Evolutionary conservation across 2,329 filamentous ascomycete species (phyloP), one percentile per base, ranked within the genome.

Genomic region (Biscogniauxia mediterranea): DNA sequence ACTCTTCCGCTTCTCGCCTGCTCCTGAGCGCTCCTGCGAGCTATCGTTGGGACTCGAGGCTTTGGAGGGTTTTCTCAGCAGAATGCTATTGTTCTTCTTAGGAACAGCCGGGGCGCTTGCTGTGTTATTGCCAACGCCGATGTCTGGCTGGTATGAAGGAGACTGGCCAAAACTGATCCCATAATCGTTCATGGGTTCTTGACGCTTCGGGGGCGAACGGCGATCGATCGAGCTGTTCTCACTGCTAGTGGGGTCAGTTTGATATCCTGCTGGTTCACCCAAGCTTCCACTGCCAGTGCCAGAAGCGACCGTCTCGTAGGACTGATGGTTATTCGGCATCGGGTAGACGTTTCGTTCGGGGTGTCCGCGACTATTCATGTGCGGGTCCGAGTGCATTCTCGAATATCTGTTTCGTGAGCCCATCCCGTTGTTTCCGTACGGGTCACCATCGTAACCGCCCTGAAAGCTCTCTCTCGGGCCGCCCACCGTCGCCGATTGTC

Each of bases 141-240:
- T 75, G 28, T 73, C 73, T 6, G 79, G 68, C 63, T 81, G 80
- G 64, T 80, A 79, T 15, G 76, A 64, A 13, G 78, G 69, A 28
- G 76, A 68, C 61, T 81, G 80, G 54, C 73, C 78, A 69, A 85
- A 83, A 52, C 78, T 80, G 65, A 88, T 88, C 56, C 89, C 89
- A 69, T 91, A 91, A 64, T 83, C 84, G 58, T 90, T 88, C 5
- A 77, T 71, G 7, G 83, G 81, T 55, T 87, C 83, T 60, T 74
- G 73, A 25, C 81, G 83, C 69, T 84, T 84, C 42, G 81, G 78
- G 5, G 81, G 80, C 56, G 87, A 84, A 23, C 88, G 80, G 64
- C 92, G 88, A 73, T 97, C 92, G 68, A 96, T 86, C 1, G 92
- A 96, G 78, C 92, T 96, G 78, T 96, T 96, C 73, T 97, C 91